Evolutionary conservation across 2,329 filamentous ascomycete species (phyloP), one percentile per base, ranked within the genome.

Genomic region (Acrocalymma vagum): DNA sequence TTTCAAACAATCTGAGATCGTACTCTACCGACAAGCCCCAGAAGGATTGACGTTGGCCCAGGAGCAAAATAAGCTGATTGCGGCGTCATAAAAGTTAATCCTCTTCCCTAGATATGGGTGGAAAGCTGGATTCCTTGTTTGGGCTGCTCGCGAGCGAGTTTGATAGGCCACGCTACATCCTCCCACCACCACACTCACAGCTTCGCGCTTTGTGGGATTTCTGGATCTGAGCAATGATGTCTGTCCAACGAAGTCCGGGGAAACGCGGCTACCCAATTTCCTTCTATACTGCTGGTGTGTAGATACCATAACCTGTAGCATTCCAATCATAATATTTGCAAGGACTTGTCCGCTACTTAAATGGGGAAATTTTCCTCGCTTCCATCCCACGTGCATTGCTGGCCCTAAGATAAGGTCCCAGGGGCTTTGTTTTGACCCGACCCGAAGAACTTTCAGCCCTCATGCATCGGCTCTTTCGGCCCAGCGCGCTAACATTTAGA

Each of bases 1-100:
- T 76, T 99, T 99, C 77, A 99, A 99, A 73, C 94, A 99, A 72
- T 96, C 91, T 36, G 94, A 99, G 75, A 99, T 99, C 67, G 92
- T 96, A 43, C 85, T 99, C 36, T 97, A 88, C 77, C 86, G 94
- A 53, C 94, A 97, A 63, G 75, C 77, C 25, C 77, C 77, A 6
- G 77, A 79, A 60, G 74, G 74, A 22, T 63, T 74, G 49, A 75
- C 73, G 15, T 59, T 77, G 32, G 74, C 76, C 8, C 68, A 73
- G 51, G 72, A 73, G 51, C 75, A 78, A 60, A 76, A 76, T 43
- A 70, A 71, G 45, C 41, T 69, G 22, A 69, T 70, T 50, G 66
- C 66, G 42, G 65, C 63, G 15, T 62, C 67, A 39, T 70, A 60
- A 68, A 38, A 29, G 13, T 11, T 23, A 29, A 41, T 26, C 9